Base-by-base conservation (phyloP, 2,329 filamentous ascomycete species). In the Mycocentrospora acerina region DNA sequence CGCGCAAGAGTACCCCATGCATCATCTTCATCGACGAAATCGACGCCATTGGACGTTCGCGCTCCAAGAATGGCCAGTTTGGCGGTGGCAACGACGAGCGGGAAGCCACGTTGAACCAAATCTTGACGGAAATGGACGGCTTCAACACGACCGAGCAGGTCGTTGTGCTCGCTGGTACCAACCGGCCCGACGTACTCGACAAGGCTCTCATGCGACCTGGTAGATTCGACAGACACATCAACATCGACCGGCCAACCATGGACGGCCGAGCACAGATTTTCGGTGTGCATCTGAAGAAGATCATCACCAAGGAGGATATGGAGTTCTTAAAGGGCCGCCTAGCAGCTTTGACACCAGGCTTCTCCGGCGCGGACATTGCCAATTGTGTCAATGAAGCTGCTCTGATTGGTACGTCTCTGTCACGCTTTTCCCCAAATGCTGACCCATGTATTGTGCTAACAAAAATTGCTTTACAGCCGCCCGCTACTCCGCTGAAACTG, bases 21-120 rank as follows among this genome's bases (percentile, higher is more conserved):
- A 98, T 98, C 70, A 94, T 98, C 69, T 98, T 98, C 75, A 97
- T 98, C 53, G 93, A 98, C 64, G 93, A 98, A 71, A 98, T 98
- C 57, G 93, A 98, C 67, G 93, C 93, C 41, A 96, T 98, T 59
- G 93, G 93, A 56, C 89, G 90, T 65, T 87, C 91, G 38, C 82
- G 93, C 71, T 78, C 84, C 15, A 94, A 95, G 64, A 81, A 85
- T 24, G 86, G 85, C 50, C 5, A 22, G 5, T 88, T 88, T 42
- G 86, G 86, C 26, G 90, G 91, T 49, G 93, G 93, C 46, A 97
- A 97, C 62, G 93, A 98, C 63, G 93, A 98, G 73, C 86, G 93
- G 46, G 93, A 98, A 72, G 88, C 88, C 32, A 98, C 93, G 0
- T 82, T 98, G 18, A 98, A 98, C 71, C 93, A 98, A 72, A 97